Base-by-base conservation (phyloP, 1,139 yeast genomes). In the Meyerozyma smithsonii region DNA sequence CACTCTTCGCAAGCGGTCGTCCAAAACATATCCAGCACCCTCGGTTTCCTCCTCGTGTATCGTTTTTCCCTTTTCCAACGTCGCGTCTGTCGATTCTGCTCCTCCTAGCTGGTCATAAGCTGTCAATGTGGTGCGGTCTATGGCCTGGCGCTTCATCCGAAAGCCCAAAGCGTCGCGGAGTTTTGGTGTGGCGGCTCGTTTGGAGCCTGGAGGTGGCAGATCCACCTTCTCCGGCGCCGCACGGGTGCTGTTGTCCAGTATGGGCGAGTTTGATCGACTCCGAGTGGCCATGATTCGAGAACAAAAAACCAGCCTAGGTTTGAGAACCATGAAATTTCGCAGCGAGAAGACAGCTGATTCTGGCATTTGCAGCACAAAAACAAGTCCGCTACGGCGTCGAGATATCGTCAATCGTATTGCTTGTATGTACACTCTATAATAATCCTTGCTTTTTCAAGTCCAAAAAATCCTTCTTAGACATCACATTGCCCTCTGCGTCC, bases 401-500 rank as follows among this genome's bases (percentile, higher is more conserved):
- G n/a, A n/a, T n/a, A 23, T 4, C 8, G 25, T 23, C 25, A 10
- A 20, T 20, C 8, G 8, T 20, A 20, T 15, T 15, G 10, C 10
- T 15, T n/a, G n/a, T 14, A 17, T 28, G 5, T 14, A 5, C 8
- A 7, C 12, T 21, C 40, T 53, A 80, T 36, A 83, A 56, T 35
- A 87, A 65, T 0, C 97, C 97, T 59, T 90, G 97, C 47, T 77
- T 82, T 60, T 87, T 85, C 55, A 90, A 70, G 51, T 90, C 96
- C 32, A 81, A 70, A 60, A 86, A 90, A 36, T 88, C 92, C 51
- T 79, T 77, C 48, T 81, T 83, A 25, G 84, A 75, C 95, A 92
- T 84, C 16, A 88, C 96, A 57, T 92, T 90, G 7, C 97, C 98
- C 24, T 87, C 89, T 1, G 79, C 83, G 56, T 92, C 97, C 58